Conservation (phyloP, 2,329 filamentous ascomycete species). For the Penicillium sp. region DNA sequence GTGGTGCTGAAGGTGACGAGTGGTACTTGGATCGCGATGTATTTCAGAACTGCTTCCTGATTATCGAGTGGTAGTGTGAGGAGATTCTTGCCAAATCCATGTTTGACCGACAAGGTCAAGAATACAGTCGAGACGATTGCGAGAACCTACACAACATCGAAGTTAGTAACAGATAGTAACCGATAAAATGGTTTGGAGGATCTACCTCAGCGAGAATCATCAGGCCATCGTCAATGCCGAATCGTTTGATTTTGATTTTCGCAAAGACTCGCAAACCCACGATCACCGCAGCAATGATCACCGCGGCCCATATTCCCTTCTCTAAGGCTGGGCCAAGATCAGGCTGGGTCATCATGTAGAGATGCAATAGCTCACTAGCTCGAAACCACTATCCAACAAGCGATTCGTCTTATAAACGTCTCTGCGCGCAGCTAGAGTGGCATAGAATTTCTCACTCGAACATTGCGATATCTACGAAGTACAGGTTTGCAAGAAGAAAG, state of each 20-base stretch:
- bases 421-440: neutral
- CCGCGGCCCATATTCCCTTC: slow-evolving; percentile 30
- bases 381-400: neutral
- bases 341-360: neutral
- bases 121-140: slow-evolving; percentile 26
- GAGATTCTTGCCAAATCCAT: slow-evolving; percentile 31
- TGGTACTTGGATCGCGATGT: slow-evolving; percentile 29
- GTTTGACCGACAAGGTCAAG: slow-evolving; percentile 24
- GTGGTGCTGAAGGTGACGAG: slow-evolving; percentile 33
- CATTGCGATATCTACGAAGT: too few species aligned
- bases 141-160: slow-evolving; percentile 14
- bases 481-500: too few species aligned
- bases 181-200: neutral
- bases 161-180: neutral
- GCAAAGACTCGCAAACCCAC: slow-evolving; percentile 28
- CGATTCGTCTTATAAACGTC: neutral
- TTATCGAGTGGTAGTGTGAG: slow-evolving; percentile 9
- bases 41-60: slow-evolving; percentile 24
- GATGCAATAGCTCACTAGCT: neutral
- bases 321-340: slow-evolving; percentile 24
- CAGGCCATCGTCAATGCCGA: slow-evolving; percentile 30
- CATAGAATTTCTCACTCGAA: neutral
- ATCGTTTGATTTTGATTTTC: slow-evolving; percentile 32
- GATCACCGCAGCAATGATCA: slow-evolving; percentile 28
- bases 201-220: slow-evolving; percentile 31